phyloP scores from a whole-genome alignment of 176 grass and related monocot species.

The Eragrostis curvula region DNA sequence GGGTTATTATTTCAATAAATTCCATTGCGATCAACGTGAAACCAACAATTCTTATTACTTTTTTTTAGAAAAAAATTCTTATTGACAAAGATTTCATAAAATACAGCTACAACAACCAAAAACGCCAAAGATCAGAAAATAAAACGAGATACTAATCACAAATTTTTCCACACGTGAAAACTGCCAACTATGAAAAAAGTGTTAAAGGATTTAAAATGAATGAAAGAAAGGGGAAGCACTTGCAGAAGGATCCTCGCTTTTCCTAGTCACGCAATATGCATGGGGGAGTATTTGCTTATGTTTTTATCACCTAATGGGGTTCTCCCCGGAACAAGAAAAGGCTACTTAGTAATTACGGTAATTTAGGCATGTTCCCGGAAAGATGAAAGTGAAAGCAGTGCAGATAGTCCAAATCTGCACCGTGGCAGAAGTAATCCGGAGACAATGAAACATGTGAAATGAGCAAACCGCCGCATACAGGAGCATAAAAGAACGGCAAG shows the following conservation, averaged over 20 bases:
- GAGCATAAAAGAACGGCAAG: slow-evolving; percentile 32
- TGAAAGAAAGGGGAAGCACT: not conserved
- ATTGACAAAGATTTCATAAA: not conserved
- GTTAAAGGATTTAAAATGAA: too few species aligned
- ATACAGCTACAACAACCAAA: not conserved
- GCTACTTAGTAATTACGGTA: not conserved
- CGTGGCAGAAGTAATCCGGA: slow-evolving; percentile 5
- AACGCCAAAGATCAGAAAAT: not conserved
- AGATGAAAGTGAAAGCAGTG: slow-evolving; percentile 41
- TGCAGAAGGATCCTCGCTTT: not conserved
- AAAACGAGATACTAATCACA: not conserved
- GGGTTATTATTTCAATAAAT: too few species aligned
- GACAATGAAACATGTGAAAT: slow-evolving; percentile 18
- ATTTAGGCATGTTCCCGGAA: slow-evolving; percentile 21
- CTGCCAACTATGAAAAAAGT: too few species aligned
- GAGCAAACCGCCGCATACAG: slow-evolving; percentile 40
- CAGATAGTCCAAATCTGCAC: slow-evolving; percentile 13
- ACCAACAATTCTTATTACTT: not conserved
- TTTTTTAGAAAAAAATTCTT: too few species aligned
- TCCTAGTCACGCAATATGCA: slow-evolving; percentile 16
- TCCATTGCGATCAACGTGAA: too few species aligned
- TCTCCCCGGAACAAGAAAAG: not conserved
- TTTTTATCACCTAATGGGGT: slow-evolving; percentile 2
- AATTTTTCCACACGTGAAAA: too few species aligned
- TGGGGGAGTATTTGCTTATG: not conserved